Evolutionary conservation across 768 basidiomycete genomes (phyloP), one percentile per base, ranked within the genome.

Genomic region (Daedalea quercina): DNA sequence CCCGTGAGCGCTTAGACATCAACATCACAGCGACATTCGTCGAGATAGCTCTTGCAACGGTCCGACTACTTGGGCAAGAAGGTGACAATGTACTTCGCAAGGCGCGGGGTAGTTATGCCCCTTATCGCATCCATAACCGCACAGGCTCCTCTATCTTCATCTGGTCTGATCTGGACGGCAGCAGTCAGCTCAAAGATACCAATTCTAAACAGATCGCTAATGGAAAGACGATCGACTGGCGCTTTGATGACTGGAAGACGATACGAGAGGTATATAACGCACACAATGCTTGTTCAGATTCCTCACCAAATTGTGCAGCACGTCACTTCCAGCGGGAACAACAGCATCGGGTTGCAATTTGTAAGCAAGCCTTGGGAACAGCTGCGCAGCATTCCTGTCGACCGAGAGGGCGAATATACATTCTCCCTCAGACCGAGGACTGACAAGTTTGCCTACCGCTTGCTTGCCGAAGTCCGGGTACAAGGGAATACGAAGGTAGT

Each of bases 211-310:
- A 83, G 60, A 70, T 99, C 34, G 71, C 80, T 19, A 79, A 92
- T 57, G 86, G 87, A 34, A 78, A 90, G 61, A 82, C 76, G 8
- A 73, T 90, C 3, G 94, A 97, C 52, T 98, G 96, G 96, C 78
- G 96, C 51, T 97, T 98, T 62, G 94, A 97, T 64, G 94, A 98
- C 63, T 93, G 92, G 87, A 87, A 86, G 65, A 87, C 85, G 3
- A 85, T 90, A 74, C 83, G 96, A 64, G 96, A 99, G 74, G 94
- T 92, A 63, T 55, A 75, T 51, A 7, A 12, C 37, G 13, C 37
- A 17, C 7, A 6, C 22, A 28, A 4, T 20, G 26, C 48, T 22
- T n/a, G 23, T 25, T 15, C 7, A 15, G 12, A 24, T 24, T 33
- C 7, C 37, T 49, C 9, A 35, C 28, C 22, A 24, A 40, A 13